phyloP scores from a whole-genome alignment of 2,329 filamentous ascomycete genomes.

The Aspergillaceae sp. region DNA sequence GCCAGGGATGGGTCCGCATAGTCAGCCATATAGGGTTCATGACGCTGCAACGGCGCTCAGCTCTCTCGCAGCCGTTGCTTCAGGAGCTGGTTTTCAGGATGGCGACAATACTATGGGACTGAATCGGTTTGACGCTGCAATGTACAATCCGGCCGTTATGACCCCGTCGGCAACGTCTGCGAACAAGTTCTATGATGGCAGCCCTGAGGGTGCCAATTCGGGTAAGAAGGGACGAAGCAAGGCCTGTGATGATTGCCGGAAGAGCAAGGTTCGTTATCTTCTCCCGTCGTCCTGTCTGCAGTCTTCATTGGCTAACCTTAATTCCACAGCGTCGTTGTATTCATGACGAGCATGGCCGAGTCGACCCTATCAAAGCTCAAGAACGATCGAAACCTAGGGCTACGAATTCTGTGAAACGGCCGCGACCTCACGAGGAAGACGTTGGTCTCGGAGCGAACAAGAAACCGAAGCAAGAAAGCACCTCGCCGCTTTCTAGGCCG shows the following conservation, averaged over 20 bases:
- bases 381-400: constrained; percentile 54
- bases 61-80: constrained; percentile 31
- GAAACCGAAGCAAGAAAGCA: constrained; percentile 28
- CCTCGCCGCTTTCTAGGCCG: constrained; percentile 17
- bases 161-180: constrained; percentile 17
- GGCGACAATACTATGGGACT: constrained; percentile 15
- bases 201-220: constrained; percentile 29
- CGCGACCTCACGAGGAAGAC: constrained; percentile 37
- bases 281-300: neutral
- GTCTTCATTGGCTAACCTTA: constrained; percentile 11
- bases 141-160: constrained; percentile 18
- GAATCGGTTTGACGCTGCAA: constrained; percentile 23
- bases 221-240: constrained; percentile 53
- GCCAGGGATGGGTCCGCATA: constrained; percentile 18
- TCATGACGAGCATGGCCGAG: constrained; percentile 55
- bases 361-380: constrained; percentile 56
- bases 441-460: constrained; percentile 16
- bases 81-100: constrained; percentile 26
- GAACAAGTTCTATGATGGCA: constrained; percentile 22
- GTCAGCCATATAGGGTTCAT: constrained; percentile 24
- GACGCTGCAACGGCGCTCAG: constrained; percentile 33
- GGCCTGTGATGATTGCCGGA: constrained; percentile 58
- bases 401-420: constrained; percentile 47
- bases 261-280: constrained; percentile 49
- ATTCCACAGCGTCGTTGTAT: constrained; percentile 52